Evolutionary conservation across 192 early-diverging fungal species (phyloP), one percentile per base, ranked within the genome.

Genomic region (Coemansia sp.): DNA sequence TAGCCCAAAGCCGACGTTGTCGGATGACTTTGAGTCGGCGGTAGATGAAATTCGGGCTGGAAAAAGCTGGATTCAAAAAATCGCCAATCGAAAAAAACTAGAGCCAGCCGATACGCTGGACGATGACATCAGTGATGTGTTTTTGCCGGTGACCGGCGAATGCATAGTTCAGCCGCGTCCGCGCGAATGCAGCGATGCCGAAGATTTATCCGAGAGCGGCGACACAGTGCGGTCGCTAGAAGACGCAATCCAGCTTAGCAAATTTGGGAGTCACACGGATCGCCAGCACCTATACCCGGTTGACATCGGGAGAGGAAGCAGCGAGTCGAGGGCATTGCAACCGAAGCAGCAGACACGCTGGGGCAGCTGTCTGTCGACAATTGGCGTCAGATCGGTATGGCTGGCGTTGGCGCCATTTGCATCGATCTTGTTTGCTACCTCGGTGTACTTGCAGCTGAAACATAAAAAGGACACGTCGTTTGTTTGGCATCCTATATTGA

Each of bases 401-500:
- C 43, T 64, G 33, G 4, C 67, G 39, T n/a, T 71, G 14, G 68
- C 55, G 5, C 78, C 74, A 15, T 43, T 51, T 0, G 58, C 61
- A 0, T 17, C 73, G 17, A 0, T 69, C 0, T 38, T 64, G n/a
- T 82, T 71, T 33, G 3, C 68, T 11, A 15, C 57, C 2, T 37
- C 55, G 12, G 18, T 82, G 5, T 59, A 52, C 11, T 3, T 51
- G 34, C 33, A 57, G 4, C 48, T 66, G 1, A 28, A 22, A 11
- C 3, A 60, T 18, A 64, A 22, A 15, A 34, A 43, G 12, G 59
- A 18, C 28, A 37, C 45, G 22, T 36, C 41, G 33, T 64, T 82
- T 41, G 36, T 52, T 3, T 82, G 67, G 68, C 79, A 82, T 33
- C 68, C 71, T 15, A 43, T 63, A 2, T 45, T 82, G 17, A 73